Conservation (phyloP, 2,329 filamentous ascomycete species). For the Salinomyces thailandicus region DNA sequence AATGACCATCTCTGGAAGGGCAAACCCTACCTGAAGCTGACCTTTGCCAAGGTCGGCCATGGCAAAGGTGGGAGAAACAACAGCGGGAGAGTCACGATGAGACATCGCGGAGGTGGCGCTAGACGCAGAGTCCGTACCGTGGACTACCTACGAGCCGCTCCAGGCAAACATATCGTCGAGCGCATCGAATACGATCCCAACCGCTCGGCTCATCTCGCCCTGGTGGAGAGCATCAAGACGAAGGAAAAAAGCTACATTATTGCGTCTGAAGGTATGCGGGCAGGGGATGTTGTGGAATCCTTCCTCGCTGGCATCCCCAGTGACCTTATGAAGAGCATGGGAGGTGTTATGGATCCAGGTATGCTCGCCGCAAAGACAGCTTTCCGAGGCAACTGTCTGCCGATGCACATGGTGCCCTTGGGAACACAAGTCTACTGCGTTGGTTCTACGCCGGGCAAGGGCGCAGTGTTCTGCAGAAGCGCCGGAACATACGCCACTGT, state of each 20-base stretch:
- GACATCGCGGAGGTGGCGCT: constrained; percentile 84
- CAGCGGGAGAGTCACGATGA: constrained; percentile 71
- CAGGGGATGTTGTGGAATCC: constrained; percentile 84
- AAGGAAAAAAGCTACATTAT: constrained; percentile 80
- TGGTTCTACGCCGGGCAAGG: constrained; percentile 59
- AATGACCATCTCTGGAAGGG: constrained; percentile 98
- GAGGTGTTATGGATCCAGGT: constrained; percentile 85
- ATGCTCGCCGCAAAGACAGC: constrained; percentile 90
- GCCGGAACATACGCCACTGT: constrained; percentile 87
- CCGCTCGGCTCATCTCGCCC: constrained; percentile 83
- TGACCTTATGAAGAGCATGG: constrained; percentile 82
- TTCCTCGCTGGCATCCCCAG: constrained; percentile 82
- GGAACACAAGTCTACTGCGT: constrained; percentile 91
- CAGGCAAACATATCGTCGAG: constrained; percentile 80
- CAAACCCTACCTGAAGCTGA: constrained; percentile 68
- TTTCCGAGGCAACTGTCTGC: constrained; percentile 87
- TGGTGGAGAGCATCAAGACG: constrained; percentile 65
- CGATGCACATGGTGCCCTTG: constrained; percentile 88
- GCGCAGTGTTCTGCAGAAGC: constrained; percentile 86
- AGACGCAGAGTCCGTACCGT: constrained; percentile 87
- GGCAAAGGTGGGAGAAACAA: constrained; percentile 88
- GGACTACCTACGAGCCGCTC: constrained; percentile 69
- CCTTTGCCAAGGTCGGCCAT: constrained; percentile 85
- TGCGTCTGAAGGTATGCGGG: constrained; percentile 86
- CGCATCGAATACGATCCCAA: constrained; percentile 94